Evolutionary conservation across 768 basidiomycete genomes (phyloP), one percentile per base, ranked within the genome.

Genomic region (Mycena olivaceomarginata): DNA sequence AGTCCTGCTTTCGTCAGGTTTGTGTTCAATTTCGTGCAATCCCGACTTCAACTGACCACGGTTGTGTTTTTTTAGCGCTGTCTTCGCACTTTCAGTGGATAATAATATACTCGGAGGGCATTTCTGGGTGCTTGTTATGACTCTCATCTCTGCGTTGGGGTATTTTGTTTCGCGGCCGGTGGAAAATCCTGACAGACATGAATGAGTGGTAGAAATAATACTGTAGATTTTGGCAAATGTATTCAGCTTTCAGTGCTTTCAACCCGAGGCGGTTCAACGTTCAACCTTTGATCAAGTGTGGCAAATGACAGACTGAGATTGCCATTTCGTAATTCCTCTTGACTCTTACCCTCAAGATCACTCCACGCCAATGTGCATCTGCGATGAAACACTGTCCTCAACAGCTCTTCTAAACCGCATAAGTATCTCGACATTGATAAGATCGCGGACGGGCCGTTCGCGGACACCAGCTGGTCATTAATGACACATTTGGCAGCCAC

Each of bases 1-100:
- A 87, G 90, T 59, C 93, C 93, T 2, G 88, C 91, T 64, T 82
- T 93, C 67, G 89, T 89, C 48, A 91, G 91, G 92, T 92, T 53
- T 51, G 79, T 74, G 15, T 64, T 63, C 11, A 45, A 45, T 45
- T 40, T 40, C 15, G 18, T n/a, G 39, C 43, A 45, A 45, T 45
- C 10, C 43, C 10, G 2, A 11, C 43, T 45, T 45, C 43, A 10
- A 8, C 43, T 45, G 43, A 45, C 43, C 43, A 15, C 31, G 31
- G 31, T 31, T 31, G 4, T 31, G 8, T 40, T 40, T 25, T 25
- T 46, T 6, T 7, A 59, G 56, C 18, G 40, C 46, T 4, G 13
- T 71, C 18, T 63, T 63, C 12, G 46, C 59, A 37, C 8, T 63
- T 18, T 71, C 60, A 20, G 31, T 71, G 25, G 20, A 63, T 37